Conservation (phyloP, 306 rosid genomes). For the Morella rubra region DNA sequence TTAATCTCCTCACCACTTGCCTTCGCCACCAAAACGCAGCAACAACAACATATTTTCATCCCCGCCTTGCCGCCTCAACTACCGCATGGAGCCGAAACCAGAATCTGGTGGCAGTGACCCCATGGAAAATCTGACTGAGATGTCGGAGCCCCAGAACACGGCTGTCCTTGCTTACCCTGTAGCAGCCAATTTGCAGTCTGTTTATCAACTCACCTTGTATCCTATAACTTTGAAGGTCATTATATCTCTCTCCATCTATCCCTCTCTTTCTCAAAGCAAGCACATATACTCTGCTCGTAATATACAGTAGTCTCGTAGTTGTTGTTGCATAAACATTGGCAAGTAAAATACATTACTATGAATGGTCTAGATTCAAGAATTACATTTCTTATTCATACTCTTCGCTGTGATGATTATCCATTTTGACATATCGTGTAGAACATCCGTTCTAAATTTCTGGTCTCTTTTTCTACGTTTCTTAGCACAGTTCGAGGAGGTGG, state of each 20-base stretch:
- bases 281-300: not conserved
- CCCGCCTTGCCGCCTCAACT: slow-evolving; percentile 50
- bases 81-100: slow-evolving; percentile 57
- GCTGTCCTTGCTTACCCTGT: slow-evolving; percentile 49
- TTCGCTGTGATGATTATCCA: slow-evolving; percentile 1
- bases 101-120: slow-evolving; percentile 31
- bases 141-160: slow-evolving; percentile 47
- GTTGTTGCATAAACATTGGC: not conserved
- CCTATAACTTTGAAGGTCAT: slow-evolving; percentile 83
- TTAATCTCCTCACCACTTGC: slow-evolving; percentile 18
- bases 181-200: slow-evolving; percentile 44
- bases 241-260: not conserved
- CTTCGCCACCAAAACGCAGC: slow-evolving; percentile 13
- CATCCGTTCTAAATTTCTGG: slow-evolving; percentile 15
- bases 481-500: slow-evolving; percentile 84
- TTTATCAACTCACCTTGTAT: slow-evolving; percentile 55
- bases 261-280: slow-evolving; percentile 10
- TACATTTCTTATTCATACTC: slow-evolving; percentile 11
- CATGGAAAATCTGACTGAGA: slow-evolving; percentile 36
- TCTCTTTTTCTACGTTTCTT: slow-evolving; percentile 12
- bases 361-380: not conserved
- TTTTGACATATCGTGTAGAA: not conserved
- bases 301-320: not conserved
- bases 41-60: slow-evolving; percentile 13
- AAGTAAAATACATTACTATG: no score